Evolutionary conservation across 2,329 filamentous ascomycete species (phyloP), one percentile per base, ranked within the genome.

Genomic region (Helminthosporium solani): DNA sequence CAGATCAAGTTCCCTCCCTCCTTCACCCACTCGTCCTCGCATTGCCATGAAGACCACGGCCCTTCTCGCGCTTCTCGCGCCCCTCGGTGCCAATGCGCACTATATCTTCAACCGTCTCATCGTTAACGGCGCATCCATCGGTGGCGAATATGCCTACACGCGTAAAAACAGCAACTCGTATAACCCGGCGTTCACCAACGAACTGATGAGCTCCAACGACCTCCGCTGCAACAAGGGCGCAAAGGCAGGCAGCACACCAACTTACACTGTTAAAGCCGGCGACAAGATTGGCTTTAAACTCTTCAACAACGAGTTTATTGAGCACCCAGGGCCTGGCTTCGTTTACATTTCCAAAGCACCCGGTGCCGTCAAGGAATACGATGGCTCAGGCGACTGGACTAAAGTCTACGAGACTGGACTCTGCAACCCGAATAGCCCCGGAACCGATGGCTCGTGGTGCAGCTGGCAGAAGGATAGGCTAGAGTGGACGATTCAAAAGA

Each of bases 341-440:
- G 65, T 69, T 16, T 70, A 70, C 57, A 58, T 70, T 47, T 61
- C 58, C 49, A 68, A 75, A 65, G 81, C 78, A 46, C 75, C 86
- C 51, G 81, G 8, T 68, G 85, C 83, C 65, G 78, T 87, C 49
- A 80, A 85, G 61, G 78, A 76, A 28, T 84, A 86, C 60, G 86
- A 90, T 69, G 84, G 85, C 54, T 79, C 85, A 43, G 78, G 65
- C n/a, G 64, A 66, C 37, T 70, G 67, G 67, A 54, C 61, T 51
- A 70, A 70, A 56, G 64, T 67, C 40, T 61, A 61, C 46, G 56
- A 67, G 51, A 59, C 50, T 31, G 66, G 63, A 15, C 57, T 68
- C 7, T 65, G 53, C 43, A 40, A 39, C 12, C 34, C 57, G 25
- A 65, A 56, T 50, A 25, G 12, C 8, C 57, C 57, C 4, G 61